Base-by-base conservation (phyloP, 768 basidiomycete species). In the Pleurotus eryngii region DNA sequence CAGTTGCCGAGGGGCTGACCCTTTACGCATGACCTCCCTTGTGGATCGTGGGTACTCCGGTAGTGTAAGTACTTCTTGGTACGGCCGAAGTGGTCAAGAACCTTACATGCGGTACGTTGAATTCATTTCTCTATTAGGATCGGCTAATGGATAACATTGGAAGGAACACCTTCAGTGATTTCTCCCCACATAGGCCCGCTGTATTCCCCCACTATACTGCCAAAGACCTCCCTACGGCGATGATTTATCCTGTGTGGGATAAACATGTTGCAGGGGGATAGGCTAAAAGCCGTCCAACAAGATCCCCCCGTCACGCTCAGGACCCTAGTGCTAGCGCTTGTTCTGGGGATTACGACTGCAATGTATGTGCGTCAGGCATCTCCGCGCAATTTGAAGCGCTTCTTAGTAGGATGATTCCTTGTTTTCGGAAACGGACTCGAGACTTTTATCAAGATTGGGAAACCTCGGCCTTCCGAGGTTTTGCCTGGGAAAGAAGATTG, bases 401-500 rank as follows among this genome's bases (percentile, higher is more conserved):
- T 50, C 49, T 50, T 35, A 3, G 22, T 50, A 50, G 24, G 53
- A 42, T 24, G 15, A 22, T 49, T 24, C n/a, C 24, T 35, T 49
- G 17, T 30, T 17, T 6, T n/a, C 24, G 24, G 27, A 30, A 56
- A 47, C 45, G 47, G 46, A 27, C 26, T 56, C 17, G 17, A 27
- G 30, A 46, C 24, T 38, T 5, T 46, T 56, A 50, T 58, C 56
- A 62, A 57, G 46, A 60, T 55, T 47, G 70, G 68, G 60, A 61
- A 69, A 70, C 60, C 62, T 66, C 68, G 67, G 68, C 55, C 49
- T 50, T 18, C 65, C 67, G 65, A 66, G 58, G 59, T 66, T 71
- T 69, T 64, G 55, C 66, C 64, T 62, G 58, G 60, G 60, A 55
- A 47, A 56, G 24, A 27, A 14, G 46, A 24, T 24, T 17, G 22